phyloP scores from a whole-genome alignment of 2,329 filamentous ascomycete genomes.

The Paecilomyces dactylethromorphus region DNA sequence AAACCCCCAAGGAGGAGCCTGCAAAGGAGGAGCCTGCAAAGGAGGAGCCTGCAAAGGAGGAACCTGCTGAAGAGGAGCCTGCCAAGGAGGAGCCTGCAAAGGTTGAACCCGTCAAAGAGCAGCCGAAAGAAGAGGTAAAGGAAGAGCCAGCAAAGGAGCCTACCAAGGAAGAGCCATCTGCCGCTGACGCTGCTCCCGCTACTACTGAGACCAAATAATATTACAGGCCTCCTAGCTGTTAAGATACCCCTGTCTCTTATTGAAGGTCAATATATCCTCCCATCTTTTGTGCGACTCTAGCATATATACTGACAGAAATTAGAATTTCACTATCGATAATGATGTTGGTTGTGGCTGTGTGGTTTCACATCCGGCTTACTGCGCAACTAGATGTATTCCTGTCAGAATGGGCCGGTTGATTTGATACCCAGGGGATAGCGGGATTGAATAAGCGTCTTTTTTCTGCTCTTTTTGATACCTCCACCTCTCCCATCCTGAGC shows the following conservation, averaged over 20 bases:
- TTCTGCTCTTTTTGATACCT: constrained; percentile 14
- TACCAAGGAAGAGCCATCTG: neutral
- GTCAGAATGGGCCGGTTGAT: constrained; percentile 4
- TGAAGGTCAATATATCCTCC: neutral
- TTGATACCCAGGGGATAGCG: constrained; percentile 14
- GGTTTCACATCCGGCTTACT: constrained; percentile 3
- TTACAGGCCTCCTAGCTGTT: constrained; percentile 3
- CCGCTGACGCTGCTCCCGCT: neutral
- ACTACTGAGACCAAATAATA: constrained; percentile 10
- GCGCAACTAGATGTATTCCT: neutral
- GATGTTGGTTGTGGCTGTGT: neutral
- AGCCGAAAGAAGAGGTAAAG: constrained; percentile 3
- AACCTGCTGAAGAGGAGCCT: constrained; percentile 2
- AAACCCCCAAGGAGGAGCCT: neutral
- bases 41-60: constrained; percentile 3
- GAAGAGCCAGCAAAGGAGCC: neutral
- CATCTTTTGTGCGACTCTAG: neutral
- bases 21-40: constrained; percentile 3
- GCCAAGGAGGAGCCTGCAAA: neutral
- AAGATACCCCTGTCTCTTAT: constrained; percentile 8
- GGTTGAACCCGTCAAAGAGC: neutral
- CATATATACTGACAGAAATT: neutral
- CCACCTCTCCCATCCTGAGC: neutral
- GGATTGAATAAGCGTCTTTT: constrained; percentile 8
- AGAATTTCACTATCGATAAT: neutral